A percentile compares a stretch with the other conserved stretches of the same genome.
Conservation (phyloP, 768 basidiomycete genomes). For the Boletus speciosus region DNA sequence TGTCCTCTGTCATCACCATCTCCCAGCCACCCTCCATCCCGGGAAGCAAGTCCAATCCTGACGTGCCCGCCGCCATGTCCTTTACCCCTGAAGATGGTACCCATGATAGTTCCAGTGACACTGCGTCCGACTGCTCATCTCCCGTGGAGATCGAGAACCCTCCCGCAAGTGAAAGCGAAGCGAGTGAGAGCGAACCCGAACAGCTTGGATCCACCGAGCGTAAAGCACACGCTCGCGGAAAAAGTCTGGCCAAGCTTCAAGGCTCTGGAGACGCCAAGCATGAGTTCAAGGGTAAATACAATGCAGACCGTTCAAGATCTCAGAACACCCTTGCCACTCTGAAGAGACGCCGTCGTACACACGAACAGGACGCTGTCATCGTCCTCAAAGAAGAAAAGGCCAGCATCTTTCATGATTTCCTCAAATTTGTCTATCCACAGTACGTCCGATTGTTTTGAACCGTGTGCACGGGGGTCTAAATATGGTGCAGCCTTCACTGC, state of each 20-base stretch:
- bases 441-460: conserved; percentile 35
- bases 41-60: conserved; percentile 41
- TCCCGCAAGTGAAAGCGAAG: conserved; percentile 31
- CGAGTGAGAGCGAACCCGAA: conserved; percentile 36
- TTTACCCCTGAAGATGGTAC: conserved; percentile 55
- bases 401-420: conserved; percentile 86
- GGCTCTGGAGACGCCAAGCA: conserved; percentile 27
- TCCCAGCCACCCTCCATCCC: conserved; percentile 67
- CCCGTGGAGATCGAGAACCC: conserved; percentile 39
- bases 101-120: conserved; percentile 33
- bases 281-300: conserved; percentile 25
- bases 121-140: conserved; percentile 40
- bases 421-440: conserved; percentile 94
- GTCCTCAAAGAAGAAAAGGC: conserved; percentile 90
- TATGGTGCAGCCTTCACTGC: conserved; percentile 65
- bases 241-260: conserved; percentile 62
- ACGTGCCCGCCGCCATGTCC: conserved; percentile 51
- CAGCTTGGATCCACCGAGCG: conserved; percentile 23
- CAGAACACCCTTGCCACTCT: conserved; percentile 39
- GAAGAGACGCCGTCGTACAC: conserved; percentile 40
- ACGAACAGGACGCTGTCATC: conserved; percentile 76
- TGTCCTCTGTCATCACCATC: conserved; percentile 82
- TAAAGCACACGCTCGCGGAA: conserved; percentile 42
- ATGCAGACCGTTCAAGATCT: conserved; percentile 11
- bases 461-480: conserved; percentile 1